These are phyloP conservation scores for Rhinocladiella mackenziei DNA, from an alignment of 2,329 filamentous ascomycete genomes.

Conservation along the genomic window DNA sequence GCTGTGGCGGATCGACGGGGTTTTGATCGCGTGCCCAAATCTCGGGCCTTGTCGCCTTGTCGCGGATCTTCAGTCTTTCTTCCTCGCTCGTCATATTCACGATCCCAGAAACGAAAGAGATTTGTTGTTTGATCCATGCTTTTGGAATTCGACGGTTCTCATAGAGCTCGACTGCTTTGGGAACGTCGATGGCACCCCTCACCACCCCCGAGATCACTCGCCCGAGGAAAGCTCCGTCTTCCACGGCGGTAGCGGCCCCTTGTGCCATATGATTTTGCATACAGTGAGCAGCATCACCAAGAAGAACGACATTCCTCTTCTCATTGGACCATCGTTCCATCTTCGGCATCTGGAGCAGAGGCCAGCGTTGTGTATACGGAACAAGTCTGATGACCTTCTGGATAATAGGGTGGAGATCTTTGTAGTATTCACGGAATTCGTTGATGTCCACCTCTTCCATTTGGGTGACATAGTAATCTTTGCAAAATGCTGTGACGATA, in stretches of 20 bases:
- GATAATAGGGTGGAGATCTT: constrained; percentile 45
- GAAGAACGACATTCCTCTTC: constrained; percentile 41
- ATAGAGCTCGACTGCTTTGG: constrained; percentile 38
- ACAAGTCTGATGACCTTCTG: constrained; percentile 26
- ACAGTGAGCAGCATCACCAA: constrained; percentile 37
- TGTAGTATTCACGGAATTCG: constrained; percentile 42
- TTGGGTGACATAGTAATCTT: no score
- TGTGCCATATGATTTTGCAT: constrained; percentile 45
- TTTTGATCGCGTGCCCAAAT: no score
- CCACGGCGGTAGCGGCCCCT: constrained; percentile 43
- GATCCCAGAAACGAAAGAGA: no score
- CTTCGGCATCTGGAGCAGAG: constrained; percentile 42
- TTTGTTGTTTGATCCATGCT: constrained; percentile 42
- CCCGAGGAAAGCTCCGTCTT: constrained; percentile 42
- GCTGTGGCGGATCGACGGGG: no score
- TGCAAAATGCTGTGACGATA: constrained; percentile 43
- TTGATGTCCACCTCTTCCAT: constrained; percentile 37
- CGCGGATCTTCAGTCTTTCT: no score
- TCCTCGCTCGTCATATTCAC: no score
- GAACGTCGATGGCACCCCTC: constrained; percentile 33
- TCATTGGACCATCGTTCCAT: constrained; percentile 40
- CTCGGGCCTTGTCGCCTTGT: no score
- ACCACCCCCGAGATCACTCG: constrained; percentile 36
- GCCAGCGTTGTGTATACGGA: no score
- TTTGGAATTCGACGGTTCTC: constrained; percentile 42